A percentile compares a stretch with the other conserved stretches of the same genome.
phyloP scores from a whole-genome alignment of 164 flowering plant species.

The Paratinospora sagittata region DNA sequence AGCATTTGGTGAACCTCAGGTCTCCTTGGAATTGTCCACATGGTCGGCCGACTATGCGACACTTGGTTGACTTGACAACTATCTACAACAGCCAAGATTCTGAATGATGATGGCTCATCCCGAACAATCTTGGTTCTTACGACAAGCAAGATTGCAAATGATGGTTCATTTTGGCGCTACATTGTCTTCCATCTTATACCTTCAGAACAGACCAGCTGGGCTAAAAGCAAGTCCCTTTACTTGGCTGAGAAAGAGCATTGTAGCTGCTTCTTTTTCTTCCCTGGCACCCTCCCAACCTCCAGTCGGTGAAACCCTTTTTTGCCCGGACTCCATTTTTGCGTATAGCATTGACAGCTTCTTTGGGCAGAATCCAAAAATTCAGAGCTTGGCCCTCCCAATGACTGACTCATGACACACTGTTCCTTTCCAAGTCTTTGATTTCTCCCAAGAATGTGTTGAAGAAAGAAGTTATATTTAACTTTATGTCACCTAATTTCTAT shows the following conservation, averaged over 20 bases:
- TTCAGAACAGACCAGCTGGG: neutral
- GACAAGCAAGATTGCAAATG: slow-evolving; percentile 13
- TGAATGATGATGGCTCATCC: slow-evolving; percentile 14
- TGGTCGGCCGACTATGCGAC: slow-evolving; percentile 99
- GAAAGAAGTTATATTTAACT: too few relatives aligned
- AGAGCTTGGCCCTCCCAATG: too few relatives aligned
- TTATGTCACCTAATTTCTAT: too few relatives aligned
- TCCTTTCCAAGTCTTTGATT: too few relatives aligned
- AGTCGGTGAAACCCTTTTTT: neutral
- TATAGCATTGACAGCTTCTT: too few relatives aligned
- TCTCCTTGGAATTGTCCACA: slow-evolving; percentile 99
- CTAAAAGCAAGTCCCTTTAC: neutral
- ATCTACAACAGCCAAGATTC: slow-evolving; percentile 20
- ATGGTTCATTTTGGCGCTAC: neutral
- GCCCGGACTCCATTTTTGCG: neutral
- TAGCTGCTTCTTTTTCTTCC: neutral
- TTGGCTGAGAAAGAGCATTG: neutral
- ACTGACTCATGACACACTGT: too few relatives aligned
- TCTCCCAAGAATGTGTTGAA: too few relatives aligned
- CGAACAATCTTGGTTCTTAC: slow-evolving; percentile 16
- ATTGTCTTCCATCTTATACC: neutral
- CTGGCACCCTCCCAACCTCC: neutral
- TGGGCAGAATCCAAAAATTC: too few relatives aligned
- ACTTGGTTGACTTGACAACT: slow-evolving; percentile 67
- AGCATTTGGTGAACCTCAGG: slow-evolving; percentile 63